Conservation (phyloP, 495 filamentous ascomycete species). For the Hypoxylon crocopeplum region DNA sequence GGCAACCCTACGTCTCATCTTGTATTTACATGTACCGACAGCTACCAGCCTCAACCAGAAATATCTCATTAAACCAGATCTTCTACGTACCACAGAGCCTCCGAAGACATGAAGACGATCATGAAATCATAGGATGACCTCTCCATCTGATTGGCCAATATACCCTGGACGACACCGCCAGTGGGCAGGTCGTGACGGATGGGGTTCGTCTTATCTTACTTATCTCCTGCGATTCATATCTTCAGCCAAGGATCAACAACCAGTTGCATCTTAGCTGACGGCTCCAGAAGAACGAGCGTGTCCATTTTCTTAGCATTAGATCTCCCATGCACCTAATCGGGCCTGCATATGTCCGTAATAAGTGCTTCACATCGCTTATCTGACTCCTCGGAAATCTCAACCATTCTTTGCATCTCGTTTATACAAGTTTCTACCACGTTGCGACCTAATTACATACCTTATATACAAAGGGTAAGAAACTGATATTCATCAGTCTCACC, state of each 20-base stretch:
- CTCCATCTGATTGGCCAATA: constrained; percentile 12
- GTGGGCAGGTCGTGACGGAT: constrained; percentile 1
- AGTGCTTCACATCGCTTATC: constrained; percentile 9
- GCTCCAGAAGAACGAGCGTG: constrained; percentile 18
- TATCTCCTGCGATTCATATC: constrained; percentile 14
- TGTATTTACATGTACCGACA: background rate
- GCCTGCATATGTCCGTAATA: constrained; percentile 20
- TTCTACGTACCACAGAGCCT: too few relatives aligned
- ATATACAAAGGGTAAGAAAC: background rate
- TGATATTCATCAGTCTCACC: background rate
- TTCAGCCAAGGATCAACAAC: constrained; percentile 17
- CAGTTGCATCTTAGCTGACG: constrained; percentile 7
- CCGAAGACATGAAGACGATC: background rate
- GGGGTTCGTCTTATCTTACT: constrained; percentile 27
- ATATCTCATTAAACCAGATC: background rate
- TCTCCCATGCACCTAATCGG: constrained; percentile 14
- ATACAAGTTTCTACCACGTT: background rate
- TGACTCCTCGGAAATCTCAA: background rate
- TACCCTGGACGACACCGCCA: background rate
- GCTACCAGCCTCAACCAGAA: background rate
- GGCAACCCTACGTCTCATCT: constrained; percentile 9
- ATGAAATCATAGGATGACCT: background rate
- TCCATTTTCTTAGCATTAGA: background rate
- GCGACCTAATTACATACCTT: background rate
- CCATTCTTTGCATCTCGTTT: background rate